These are phyloP conservation scores for Nemophila menziesii DNA, from an alignment of 257 asterid genomes.

Conservation along the genomic window DNA sequence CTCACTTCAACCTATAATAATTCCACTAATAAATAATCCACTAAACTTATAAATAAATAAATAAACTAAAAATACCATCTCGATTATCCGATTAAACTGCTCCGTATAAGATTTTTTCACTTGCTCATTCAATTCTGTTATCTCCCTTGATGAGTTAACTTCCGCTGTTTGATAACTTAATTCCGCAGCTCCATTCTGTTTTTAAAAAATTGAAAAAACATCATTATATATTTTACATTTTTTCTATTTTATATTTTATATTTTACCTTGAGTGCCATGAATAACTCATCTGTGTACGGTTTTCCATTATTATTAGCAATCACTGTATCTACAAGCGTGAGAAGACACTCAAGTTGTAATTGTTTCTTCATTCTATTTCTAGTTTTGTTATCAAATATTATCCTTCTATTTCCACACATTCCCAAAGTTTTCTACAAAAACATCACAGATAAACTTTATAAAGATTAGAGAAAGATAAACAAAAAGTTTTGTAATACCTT, in stretches of 20 bases:
- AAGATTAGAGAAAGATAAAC: not conserved
- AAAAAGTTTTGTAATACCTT: constrained; percentile 25
- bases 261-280: constrained; percentile 33
- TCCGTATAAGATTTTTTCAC: constrained; percentile 31
- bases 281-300: constrained; percentile 50
- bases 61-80: no score
- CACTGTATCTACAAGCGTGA: constrained; percentile 39
- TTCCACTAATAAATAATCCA: no score
- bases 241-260: not conserved
- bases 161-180: constrained; percentile 40
- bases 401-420: constrained; percentile 56
- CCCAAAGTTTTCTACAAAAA: constrained; percentile 31
- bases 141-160: constrained; percentile 37
- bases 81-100: constrained; percentile 34
- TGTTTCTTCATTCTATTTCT: constrained; percentile 25
- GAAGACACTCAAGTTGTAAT: constrained; percentile 34
- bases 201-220: no score
- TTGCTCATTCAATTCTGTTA: constrained; percentile 34
- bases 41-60: no score
- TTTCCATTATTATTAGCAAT: constrained; percentile 38
- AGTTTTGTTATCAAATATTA: constrained; percentile 59
- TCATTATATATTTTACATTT: not conserved
- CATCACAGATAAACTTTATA: no score
- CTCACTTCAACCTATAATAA: no score
- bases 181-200: constrained; percentile 36